These are phyloP conservation scores for Eucalyptus polybractea DNA, from an alignment of 345 rosid species.

Conservation along the genomic window DNA sequence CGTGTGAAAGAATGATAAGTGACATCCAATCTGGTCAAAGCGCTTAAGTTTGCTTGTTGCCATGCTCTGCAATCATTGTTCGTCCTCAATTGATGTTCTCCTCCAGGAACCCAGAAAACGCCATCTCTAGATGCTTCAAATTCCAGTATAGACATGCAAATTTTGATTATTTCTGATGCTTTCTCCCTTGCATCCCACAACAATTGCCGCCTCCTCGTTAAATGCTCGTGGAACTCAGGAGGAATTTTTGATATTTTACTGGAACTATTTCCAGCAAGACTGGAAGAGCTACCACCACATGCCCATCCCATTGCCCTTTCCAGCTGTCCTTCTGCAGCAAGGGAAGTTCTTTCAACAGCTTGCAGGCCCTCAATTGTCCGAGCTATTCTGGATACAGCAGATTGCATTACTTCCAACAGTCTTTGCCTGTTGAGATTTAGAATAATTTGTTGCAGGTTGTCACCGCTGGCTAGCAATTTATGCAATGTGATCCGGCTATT, in stretches of 20 bases:
- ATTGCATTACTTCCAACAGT: conserved; percentile 55
- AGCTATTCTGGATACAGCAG: conserved; percentile 45
- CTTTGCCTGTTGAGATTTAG: conserved; percentile 53
- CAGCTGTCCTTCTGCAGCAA: conserved; percentile 74
- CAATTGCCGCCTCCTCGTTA: conserved; percentile 55
- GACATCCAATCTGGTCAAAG: conserved; percentile 58
- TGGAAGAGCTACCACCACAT: conserved; percentile 72
- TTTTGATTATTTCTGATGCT: conserved; percentile 55
- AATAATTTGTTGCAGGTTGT: conserved; percentile 40
- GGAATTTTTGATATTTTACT: conserved; percentile 74
- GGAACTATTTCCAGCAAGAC: conserved; percentile 34
- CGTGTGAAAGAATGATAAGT: conserved; percentile 71
- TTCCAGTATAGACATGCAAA: conserved; percentile 71
- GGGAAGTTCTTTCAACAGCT: conserved; percentile 55
- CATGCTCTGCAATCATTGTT: conserved; percentile 50
- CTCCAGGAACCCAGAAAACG: conserved; percentile 47
- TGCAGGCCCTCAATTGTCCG: conserved; percentile 64
- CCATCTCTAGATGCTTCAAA: conserved; percentile 92
- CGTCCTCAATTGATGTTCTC: conserved; percentile 22
- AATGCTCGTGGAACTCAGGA: conserved; percentile 70
- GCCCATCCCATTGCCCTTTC: conserved; percentile 99
- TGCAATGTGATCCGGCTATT: conserved; percentile 41
- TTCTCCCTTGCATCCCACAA: conserved; percentile 73
- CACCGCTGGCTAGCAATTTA: conserved; percentile 37
- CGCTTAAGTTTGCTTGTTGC: conserved; percentile 67